Conservation (phyloP, 2,329 filamentous ascomycete genomes). For the Verticillium tricorpus region DNA sequence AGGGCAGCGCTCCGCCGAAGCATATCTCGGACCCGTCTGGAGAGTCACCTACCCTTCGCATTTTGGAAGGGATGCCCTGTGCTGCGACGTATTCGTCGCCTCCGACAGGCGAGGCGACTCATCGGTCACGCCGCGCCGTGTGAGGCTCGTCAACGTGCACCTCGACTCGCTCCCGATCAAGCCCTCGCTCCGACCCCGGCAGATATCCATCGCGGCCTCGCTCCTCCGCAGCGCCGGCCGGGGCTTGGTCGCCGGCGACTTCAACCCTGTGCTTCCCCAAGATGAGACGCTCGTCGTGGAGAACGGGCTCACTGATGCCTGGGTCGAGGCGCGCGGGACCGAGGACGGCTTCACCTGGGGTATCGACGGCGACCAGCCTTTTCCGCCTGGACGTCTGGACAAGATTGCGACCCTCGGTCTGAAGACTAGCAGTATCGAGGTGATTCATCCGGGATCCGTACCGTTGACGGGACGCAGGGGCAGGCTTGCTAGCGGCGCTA, state of each 20-base stretch:
- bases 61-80: conserved; percentile 28
- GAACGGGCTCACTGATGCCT: conserved; percentile 29
- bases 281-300: conserved; percentile 24
- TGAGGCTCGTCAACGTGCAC: conserved; percentile 33
- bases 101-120: neutral
- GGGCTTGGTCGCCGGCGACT: conserved; percentile 33
- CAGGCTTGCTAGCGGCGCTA: too few relatives aligned
- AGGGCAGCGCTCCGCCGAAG: conserved; percentile 7
- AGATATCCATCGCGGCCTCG: conserved; percentile 20
- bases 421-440: neutral
- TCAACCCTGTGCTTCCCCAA: conserved; percentile 30
- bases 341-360: conserved; percentile 33
- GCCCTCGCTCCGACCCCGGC: conserved; percentile 23
- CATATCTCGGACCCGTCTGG: conserved; percentile 23
- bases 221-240: conserved; percentile 19
- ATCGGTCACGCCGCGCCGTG: conserved; percentile 3
- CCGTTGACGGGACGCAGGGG: too few relatives aligned
- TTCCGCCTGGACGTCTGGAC: conserved; percentile 29
- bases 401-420: conserved; percentile 27
- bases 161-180: conserved; percentile 27
- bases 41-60: conserved; percentile 23
- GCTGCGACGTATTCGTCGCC: conserved; percentile 25
- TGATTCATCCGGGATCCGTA: too few relatives aligned
- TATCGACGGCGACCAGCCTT: conserved; percentile 23
- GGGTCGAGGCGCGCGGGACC: conserved; percentile 20